These are phyloP conservation scores for Garcia nutans DNA, from an alignment of 345 rosid species.

Conservation along the genomic window DNA sequence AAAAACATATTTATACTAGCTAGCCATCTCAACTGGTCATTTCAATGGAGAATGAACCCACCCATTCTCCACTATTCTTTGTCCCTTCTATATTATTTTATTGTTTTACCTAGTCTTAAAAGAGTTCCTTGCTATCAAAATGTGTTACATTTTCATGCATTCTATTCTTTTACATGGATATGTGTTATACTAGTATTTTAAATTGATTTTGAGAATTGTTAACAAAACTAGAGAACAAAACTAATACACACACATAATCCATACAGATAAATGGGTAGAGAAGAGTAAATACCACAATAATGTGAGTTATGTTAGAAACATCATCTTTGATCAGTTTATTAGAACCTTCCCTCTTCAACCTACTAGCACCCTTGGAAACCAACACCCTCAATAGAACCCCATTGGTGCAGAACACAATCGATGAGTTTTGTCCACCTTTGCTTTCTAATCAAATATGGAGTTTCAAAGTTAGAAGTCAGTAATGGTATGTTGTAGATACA, in stretches of 20 bases:
- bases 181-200: too few relatives aligned
- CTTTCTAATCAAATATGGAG: slow-evolving; percentile 84
- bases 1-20: too few relatives aligned
- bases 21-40: too few relatives aligned
- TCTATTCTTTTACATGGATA: too few relatives aligned
- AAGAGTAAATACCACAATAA: slow-evolving; percentile 72
- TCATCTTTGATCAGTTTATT: slow-evolving; percentile 27
- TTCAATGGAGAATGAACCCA: too few relatives aligned
- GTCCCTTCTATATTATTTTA: too few relatives aligned
- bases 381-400: slow-evolving; percentile 82
- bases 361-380: slow-evolving; percentile 51
- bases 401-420: slow-evolving; percentile 92
- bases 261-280: background rate
- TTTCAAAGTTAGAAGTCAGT: slow-evolving; percentile 13
- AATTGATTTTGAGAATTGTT: too few relatives aligned
- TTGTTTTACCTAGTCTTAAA: too few relatives aligned
- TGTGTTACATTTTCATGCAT: too few relatives aligned
- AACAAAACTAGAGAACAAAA: background rate
- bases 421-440: slow-evolving; percentile 81
- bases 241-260: background rate
- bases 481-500: background rate
- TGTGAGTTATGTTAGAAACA: slow-evolving; percentile 74
- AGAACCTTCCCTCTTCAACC: slow-evolving; percentile 31
- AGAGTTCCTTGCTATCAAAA: too few relatives aligned
- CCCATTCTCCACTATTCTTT: too few relatives aligned